These are phyloP conservation scores for Mortierella sp. DNA, from an alignment of 371 early-diverging fungal genomes.

Conservation along the genomic window DNA sequence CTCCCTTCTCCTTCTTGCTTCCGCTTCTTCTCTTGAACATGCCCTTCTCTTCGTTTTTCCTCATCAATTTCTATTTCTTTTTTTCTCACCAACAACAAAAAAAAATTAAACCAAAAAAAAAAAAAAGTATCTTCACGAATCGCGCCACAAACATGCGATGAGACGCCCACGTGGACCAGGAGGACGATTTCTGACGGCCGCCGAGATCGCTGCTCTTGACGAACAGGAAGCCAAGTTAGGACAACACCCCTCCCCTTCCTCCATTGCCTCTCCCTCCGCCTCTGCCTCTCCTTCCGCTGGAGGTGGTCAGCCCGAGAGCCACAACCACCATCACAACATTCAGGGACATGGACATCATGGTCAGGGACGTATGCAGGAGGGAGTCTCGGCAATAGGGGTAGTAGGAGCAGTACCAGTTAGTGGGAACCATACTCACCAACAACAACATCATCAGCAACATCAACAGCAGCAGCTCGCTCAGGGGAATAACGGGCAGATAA, in stretches of 20 bases:
- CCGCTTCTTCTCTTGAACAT: not conserved
- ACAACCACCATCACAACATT: not conserved
- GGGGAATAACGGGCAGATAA: constrained; percentile 7
- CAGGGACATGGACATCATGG: not conserved
- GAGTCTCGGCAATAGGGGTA: not conserved
- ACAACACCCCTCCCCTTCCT: not conserved
- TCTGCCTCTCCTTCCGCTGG: constrained; percentile 3
- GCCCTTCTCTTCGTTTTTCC: not conserved
- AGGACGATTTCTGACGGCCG: constrained; percentile 82
- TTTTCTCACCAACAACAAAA: constrained; percentile 9
- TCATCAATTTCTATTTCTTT: not conserved
- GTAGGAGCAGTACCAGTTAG: constrained; percentile 7
- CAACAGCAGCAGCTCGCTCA: constrained; percentile 21
- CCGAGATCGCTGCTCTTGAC: constrained; percentile 69
- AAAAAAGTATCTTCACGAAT: constrained; percentile 91
- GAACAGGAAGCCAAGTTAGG: constrained; percentile 40
- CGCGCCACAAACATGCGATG: constrained; percentile 97
- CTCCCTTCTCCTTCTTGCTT: not conserved
- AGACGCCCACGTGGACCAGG: constrained; percentile 94
- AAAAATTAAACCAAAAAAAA: constrained; percentile 17
- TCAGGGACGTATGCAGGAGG: constrained; percentile 1
- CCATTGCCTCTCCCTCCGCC: not conserved
- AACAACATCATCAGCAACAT: constrained; percentile 13
- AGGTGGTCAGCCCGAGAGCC: constrained; percentile 3
- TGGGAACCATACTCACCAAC: not conserved